A percentile compares a stretch with the other conserved stretches of the same genome.
Evolutionary conservation across 2,329 filamentous ascomycete species (phyloP).

Genomic region (Ophiosphaerella herpotricha): DNA sequence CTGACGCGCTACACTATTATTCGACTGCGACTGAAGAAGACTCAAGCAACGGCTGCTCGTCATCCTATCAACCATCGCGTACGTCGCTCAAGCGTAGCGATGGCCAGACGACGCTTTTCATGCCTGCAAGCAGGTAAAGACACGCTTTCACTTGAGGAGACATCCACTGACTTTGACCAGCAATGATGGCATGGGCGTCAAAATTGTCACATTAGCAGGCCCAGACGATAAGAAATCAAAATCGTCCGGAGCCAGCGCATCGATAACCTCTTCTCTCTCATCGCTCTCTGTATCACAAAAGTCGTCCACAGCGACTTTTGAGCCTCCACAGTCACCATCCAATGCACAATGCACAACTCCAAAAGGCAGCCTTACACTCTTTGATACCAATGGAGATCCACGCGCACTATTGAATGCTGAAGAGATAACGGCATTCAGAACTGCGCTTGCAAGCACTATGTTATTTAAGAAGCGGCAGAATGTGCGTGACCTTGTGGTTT

Average conservation of each 20-base stretch:
- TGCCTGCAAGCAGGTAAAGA: slow-evolving; percentile 60
- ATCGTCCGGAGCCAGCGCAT: slow-evolving; percentile 21
- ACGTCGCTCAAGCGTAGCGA: slow-evolving; percentile 64
- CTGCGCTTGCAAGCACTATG: slow-evolving; percentile 66
- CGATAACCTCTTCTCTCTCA: slow-evolving; percentile 41
- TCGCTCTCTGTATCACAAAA: slow-evolving; percentile 34
- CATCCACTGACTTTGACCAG: slow-evolving; percentile 34
- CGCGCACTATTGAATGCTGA: slow-evolving; percentile 68
- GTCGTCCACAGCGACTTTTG: slow-evolving; percentile 21
- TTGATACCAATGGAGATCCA: slow-evolving; percentile 62
- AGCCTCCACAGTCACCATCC: slow-evolving; percentile 22
- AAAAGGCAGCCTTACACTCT: slow-evolving; percentile 62
- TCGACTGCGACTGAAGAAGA: slow-evolving; percentile 65
- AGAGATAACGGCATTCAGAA: slow-evolving; percentile 72
- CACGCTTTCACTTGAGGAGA: neutral
- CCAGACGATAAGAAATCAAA: slow-evolving; percentile 33
- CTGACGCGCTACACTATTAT: slow-evolving; percentile 67
- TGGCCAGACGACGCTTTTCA: slow-evolving; percentile 68
- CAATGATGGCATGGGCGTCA: slow-evolving; percentile 64
- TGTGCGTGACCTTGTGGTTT: slow-evolving; percentile 79
- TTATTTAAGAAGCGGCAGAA: slow-evolving; percentile 66
- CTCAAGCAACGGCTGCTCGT: slow-evolving; percentile 57
- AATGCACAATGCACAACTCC: slow-evolving; percentile 51
- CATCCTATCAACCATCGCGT: slow-evolving; percentile 65
- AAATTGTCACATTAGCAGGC: slow-evolving; percentile 63